A percentile compares a stretch with the other conserved stretches of the same genome.
These are phyloP conservation scores for Fusarium pseudograminearum DNA, from an alignment of 2,329 filamentous ascomycete species.

Conservation along the genomic window DNA sequence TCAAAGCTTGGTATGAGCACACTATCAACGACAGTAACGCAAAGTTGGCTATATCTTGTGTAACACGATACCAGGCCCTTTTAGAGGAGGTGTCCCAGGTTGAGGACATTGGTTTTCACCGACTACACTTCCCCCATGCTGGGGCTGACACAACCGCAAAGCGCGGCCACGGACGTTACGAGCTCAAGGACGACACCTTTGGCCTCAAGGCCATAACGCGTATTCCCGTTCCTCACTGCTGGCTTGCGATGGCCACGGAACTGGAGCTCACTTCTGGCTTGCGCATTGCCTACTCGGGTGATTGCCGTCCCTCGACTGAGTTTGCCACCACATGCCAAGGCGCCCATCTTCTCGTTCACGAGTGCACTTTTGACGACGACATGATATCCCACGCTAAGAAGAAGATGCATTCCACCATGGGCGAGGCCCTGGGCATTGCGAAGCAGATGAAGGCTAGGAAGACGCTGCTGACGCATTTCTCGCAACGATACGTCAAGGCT, in stretches of 20 bases:
- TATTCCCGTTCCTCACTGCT: conserved; percentile 81
- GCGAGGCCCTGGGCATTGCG: conserved; percentile 84
- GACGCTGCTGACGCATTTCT: conserved; percentile 93
- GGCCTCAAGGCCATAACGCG: conserved; percentile 76
- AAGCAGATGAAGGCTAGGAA: conserved; percentile 81
- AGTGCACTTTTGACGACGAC: conserved; percentile 95
- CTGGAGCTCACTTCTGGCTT: conserved; percentile 84
- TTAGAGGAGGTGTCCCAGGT: conserved; percentile 82
- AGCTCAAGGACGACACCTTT: conserved; percentile 61
- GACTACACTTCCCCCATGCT: conserved; percentile 55
- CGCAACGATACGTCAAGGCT: conserved; percentile 86
- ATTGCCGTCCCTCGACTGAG: conserved; percentile 81
- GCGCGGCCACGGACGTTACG: conserved; percentile 51
- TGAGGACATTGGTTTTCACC: conserved; percentile 78
- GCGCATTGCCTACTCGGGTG: conserved; percentile 92
- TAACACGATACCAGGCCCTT: conserved; percentile 78
- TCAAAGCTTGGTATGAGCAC: conserved; percentile 81
- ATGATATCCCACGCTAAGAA: conserved; percentile 79
- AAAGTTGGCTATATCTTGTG: conserved; percentile 75
- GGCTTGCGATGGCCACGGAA: conserved; percentile 78
- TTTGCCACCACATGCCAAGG: conserved; percentile 80
- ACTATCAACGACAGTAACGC: conserved; percentile 54
- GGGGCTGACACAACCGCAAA: conserved; percentile 32
- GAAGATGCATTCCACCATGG: conserved; percentile 92
- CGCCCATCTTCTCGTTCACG: conserved; percentile 89